Conservation (phyloP, 331 rosid genomes). For the Saraca asoca region DNA sequence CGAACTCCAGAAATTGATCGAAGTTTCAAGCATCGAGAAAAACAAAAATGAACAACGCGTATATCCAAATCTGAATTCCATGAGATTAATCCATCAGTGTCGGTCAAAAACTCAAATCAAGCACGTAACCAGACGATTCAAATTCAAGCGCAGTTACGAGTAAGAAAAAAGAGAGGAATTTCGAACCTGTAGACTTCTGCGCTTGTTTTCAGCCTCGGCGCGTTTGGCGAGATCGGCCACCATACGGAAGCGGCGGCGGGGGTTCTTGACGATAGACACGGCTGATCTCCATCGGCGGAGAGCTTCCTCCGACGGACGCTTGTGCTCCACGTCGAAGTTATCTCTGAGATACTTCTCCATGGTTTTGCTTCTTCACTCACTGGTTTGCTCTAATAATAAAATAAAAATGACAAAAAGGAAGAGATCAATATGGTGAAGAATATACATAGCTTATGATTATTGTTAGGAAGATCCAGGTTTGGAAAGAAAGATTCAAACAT, state of each 20-base stretch:
- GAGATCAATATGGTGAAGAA: too few species aligned
- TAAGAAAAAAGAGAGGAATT: not conserved
- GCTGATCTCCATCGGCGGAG: conserved; percentile 85
- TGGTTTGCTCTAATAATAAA: not conserved
- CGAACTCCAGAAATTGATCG: too few species aligned
- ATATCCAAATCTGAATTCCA: too few species aligned
- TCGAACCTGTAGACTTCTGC: conserved; percentile 64
- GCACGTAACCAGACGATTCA: too few species aligned
- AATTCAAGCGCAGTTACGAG: not conserved
- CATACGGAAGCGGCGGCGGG: conserved; percentile 87
- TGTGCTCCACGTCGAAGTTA: conserved; percentile 64
- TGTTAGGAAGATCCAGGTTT: too few species aligned
- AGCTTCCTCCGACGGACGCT: conserved; percentile 62
- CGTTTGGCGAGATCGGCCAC: conserved; percentile 92
- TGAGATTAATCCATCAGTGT: too few species aligned
- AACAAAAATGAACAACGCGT: too few species aligned
- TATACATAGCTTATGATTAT: too few species aligned
- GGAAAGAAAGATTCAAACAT: too few species aligned
- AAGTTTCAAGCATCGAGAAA: too few species aligned
- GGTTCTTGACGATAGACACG: conserved; percentile 83
- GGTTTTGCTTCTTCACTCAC: not conserved
- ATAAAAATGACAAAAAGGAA: too few species aligned
- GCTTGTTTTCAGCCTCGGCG: conserved; percentile 60
- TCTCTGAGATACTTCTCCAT: conserved; percentile 78
- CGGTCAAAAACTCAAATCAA: too few species aligned